phyloP scores from a whole-genome alignment of 768 basidiomycete species.

The Asterophora lycoperdoides region DNA sequence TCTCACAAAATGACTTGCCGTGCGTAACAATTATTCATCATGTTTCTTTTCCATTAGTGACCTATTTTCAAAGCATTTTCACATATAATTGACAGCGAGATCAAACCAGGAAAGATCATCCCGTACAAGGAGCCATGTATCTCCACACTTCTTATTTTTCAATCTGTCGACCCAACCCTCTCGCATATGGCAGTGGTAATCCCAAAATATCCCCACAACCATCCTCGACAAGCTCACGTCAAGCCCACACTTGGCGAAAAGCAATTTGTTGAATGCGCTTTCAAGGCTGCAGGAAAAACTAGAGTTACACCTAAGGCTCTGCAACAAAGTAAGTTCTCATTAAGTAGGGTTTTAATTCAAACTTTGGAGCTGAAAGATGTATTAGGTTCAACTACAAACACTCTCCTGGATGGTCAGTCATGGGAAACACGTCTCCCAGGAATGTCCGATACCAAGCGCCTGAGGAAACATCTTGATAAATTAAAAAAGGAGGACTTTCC shows the following conservation, averaged over 20 bases:
- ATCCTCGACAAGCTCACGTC: background rate
- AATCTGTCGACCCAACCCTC: background rate
- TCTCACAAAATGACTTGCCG: background rate
- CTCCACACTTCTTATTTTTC: background rate
- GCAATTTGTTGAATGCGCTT: background rate
- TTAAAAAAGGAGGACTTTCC: background rate
- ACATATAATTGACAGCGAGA: constrained; percentile 1
- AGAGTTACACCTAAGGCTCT: constrained; percentile 1
- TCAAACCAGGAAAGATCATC: background rate
- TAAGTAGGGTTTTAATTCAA: too few relatives aligned
- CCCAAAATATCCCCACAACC: background rate
- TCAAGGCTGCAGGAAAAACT: background rate
- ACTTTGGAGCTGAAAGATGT: too few relatives aligned
- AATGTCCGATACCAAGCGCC: background rate
- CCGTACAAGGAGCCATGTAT: background rate
- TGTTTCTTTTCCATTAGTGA: background rate
- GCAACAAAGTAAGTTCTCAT: background rate
- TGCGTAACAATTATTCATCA: background rate
- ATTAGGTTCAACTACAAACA: background rate
- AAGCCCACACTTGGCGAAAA: background rate
- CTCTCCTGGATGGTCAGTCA: background rate
- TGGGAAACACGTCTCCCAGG: background rate
- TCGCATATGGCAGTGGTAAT: constrained; percentile 1
- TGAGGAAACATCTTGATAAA: background rate
- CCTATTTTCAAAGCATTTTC: background rate